Percentiles rank a stretch among this genome's conserved stretches.
Conservation (phyloP, 371 early-diverging fungal genomes). For the Actinomucor elegans region DNA sequence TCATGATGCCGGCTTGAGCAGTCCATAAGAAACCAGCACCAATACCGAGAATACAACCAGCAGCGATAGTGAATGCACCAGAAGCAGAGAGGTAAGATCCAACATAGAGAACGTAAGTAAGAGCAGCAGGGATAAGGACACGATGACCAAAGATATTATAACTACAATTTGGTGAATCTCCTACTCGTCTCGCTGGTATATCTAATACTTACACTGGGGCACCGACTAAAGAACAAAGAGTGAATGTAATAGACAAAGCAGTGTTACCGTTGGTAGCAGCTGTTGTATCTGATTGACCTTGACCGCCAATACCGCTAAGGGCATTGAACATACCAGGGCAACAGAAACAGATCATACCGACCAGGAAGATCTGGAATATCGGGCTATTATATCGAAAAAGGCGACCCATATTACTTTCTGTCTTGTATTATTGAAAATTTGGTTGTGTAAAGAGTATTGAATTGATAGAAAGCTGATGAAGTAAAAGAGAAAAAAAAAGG, state of each 20-base stretch:
- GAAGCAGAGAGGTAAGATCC: conserved; percentile 53
- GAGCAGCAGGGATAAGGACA: conserved; percentile 52
- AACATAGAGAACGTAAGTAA: conserved; percentile 58
- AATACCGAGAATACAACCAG: conserved; percentile 66
- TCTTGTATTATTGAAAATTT: too few species aligned
- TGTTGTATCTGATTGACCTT: conserved; percentile 52
- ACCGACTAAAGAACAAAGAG: conserved; percentile 64
- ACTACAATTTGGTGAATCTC: conserved; percentile 3
- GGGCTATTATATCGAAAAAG: conserved; percentile 53
- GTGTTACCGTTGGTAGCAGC: conserved; percentile 66
- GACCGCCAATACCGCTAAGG: conserved; percentile 54
- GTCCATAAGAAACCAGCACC: conserved; percentile 53
- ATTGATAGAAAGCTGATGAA: background rate
- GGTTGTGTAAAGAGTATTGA: too few species aligned
- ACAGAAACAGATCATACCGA: conserved; percentile 76
- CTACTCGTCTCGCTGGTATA: background rate
- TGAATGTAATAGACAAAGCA: conserved; percentile 68
- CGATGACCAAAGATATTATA: conserved; percentile 62
- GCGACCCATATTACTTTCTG: conserved; percentile 7
- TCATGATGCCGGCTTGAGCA: conserved; percentile 80
- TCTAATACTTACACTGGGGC: conserved; percentile 42
- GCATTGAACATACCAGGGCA: conserved; percentile 90
- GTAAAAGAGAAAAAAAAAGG: background rate
- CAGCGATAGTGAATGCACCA: conserved; percentile 46
- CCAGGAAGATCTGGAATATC: conserved; percentile 62